Base-by-base conservation (phyloP, 768 basidiomycete species). In the Trametes coccinea region DNA sequence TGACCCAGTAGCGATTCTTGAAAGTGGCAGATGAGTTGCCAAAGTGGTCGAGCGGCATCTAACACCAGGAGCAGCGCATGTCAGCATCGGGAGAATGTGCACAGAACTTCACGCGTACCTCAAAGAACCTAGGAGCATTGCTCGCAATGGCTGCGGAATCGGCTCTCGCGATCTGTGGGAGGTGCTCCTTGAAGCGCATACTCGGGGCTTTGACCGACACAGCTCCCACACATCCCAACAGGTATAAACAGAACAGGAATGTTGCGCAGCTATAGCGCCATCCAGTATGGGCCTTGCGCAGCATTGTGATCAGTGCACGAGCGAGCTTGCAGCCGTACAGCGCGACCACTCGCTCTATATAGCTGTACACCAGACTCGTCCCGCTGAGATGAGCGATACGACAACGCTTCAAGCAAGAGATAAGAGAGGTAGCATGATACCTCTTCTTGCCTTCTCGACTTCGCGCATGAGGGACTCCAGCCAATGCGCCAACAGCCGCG, bases 11-110 rank as follows among this genome's bases (percentile, higher is more conserved):
- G 3, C 81, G 75, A 65, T 82, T 81, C 37, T 71, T 70, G 68
- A 80, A 82, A 0, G 78, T 79, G 9, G 54, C 64, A 0, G 56
- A 46, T 2, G 74, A 69, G 37, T 69, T 70, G 30, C 71, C 69
- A 59, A 81, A 82, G 62, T 82, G 81, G 66, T 82, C 80, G 33
- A 81, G 60, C 3, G 79, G 79, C 67, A 82, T 74, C 80, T 82
- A 16, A 0, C 22, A 17, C 11, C 5, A 7, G 5, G n/a, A 5
- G 11, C 22, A 4, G 11, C 8, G 29, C 27, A 43, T 8, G 16
- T 29, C 31, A 22, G 30, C n/a, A 33, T 10, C 16, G 6, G 27
- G 9, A 14, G 13, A 4, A 49, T 4, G n/a, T 37, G 5, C 2
- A 29, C 5, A 14, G 7, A 17, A 6, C 33, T 9, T 14, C 16